These are phyloP conservation scores for Panellus pusillus DNA, from an alignment of 768 basidiomycete genomes.

Conservation along the genomic window DNA sequence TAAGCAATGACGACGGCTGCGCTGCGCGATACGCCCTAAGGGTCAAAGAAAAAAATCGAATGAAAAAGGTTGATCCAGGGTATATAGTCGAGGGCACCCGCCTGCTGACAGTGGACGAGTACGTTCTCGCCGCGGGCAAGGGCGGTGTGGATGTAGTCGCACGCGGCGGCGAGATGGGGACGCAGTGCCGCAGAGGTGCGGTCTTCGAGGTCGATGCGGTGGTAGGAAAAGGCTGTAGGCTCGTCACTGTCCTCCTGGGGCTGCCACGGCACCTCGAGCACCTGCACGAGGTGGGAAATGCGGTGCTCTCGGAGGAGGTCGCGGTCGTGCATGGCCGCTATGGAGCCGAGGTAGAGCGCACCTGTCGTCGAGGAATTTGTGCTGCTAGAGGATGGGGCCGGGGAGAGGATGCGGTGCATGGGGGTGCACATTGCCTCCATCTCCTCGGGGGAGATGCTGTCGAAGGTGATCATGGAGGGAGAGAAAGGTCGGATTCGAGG, in stretches of 20 bases:
- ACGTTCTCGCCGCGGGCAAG: constrained; percentile 44
- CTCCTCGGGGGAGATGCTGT: constrained; percentile 7
- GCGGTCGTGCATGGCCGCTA: constrained; percentile 58
- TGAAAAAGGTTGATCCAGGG: too few species aligned
- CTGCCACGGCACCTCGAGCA: constrained; percentile 65
- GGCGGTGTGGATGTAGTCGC: constrained; percentile 45
- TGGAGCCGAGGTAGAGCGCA: constrained; percentile 42
- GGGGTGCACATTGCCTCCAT: constrained; percentile 19
- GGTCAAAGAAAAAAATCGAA: not conserved
- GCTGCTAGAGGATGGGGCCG: not conserved
- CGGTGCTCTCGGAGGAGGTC: constrained; percentile 48
- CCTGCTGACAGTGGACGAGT: constrained; percentile 59
- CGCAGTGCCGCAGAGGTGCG: constrained; percentile 43
- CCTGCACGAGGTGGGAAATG: constrained; percentile 64
- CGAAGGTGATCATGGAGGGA: constrained; percentile 11
- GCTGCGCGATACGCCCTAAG: constrained; percentile 52
- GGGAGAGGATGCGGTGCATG: constrained; percentile 9
- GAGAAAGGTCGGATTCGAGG: too few species aligned
- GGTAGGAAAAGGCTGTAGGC: constrained; percentile 24
- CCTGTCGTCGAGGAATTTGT: not conserved
- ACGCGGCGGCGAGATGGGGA: constrained; percentile 48
- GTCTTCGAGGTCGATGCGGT: constrained; percentile 51
- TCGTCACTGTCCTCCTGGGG: constrained; percentile 31
- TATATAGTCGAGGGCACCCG: constrained; percentile 20
- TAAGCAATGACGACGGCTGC: constrained; percentile 58